Conservation (phyloP, 2,329 filamentous ascomycete genomes). For the Ascochyta lentis region DNA sequence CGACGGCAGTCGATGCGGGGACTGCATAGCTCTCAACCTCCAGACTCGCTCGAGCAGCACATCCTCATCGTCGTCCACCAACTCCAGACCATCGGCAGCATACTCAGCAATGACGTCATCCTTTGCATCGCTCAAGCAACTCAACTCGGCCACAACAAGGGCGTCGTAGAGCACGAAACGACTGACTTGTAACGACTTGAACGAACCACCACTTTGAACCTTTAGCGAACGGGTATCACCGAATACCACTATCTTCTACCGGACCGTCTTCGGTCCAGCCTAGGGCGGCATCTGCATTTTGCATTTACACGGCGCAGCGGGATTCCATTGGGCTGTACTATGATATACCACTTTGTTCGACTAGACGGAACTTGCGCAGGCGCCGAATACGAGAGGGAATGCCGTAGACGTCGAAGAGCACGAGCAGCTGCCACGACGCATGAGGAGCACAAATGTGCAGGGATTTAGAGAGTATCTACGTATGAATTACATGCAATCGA, state of each 20-base stretch:
- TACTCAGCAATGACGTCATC: constrained; percentile 52
- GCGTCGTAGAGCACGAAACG: constrained; percentile 25
- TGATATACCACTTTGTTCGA: constrained; percentile 16
- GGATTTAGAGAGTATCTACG: neutral
- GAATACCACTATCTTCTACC: constrained; percentile 13
- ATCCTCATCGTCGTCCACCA: constrained; percentile 42
- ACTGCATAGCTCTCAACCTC: constrained; percentile 51
- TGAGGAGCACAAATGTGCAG: neutral
- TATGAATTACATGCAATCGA: constrained; percentile 3
- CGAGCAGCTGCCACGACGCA: constrained; percentile 7
- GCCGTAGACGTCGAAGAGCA: constrained; percentile 9
- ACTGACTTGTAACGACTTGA: constrained; percentile 5
- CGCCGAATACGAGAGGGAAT: neutral
- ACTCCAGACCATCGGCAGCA: constrained; percentile 29
- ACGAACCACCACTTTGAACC: constrained; percentile 23
- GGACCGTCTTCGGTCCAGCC: neutral
- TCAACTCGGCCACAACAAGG: constrained; percentile 28
- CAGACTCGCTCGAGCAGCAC: constrained; percentile 42
- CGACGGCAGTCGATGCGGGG: constrained; percentile 46
- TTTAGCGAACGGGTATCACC: constrained; percentile 30
- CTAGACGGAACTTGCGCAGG: constrained; percentile 6
- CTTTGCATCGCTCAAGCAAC: constrained; percentile 49
- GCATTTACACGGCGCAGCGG: constrained; percentile 15
- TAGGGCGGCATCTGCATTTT: constrained; percentile 11
- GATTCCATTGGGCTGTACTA: constrained; percentile 3